phyloP scores from a whole-genome alignment of 352 stramenopile genomes.

The Phytophthora boehmeriae region DNA sequence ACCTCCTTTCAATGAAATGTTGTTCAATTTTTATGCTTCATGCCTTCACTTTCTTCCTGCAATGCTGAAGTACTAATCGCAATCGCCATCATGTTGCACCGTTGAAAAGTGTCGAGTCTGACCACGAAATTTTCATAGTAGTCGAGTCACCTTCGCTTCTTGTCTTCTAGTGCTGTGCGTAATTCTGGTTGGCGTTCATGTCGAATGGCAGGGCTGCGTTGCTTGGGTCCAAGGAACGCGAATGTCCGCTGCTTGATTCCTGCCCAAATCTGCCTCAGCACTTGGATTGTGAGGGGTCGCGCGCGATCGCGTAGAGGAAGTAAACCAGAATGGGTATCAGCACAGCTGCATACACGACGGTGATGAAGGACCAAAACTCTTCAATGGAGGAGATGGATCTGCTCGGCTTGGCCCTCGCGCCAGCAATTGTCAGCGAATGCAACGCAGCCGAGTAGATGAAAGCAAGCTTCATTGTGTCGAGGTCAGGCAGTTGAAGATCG shows the following conservation, averaged over 20 bases:
- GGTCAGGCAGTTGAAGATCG: neutral
- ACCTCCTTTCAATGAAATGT: no score
- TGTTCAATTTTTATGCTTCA: no score
- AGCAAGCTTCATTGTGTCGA: neutral
- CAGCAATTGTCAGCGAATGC: conserved; percentile 8
- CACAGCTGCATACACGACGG: conserved; percentile 28
- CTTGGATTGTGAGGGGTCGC: conserved; percentile 23
- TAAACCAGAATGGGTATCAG: conserved; percentile 23
- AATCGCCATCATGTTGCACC: no score
- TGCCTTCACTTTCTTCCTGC: no score
- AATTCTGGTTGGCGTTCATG: conserved; percentile 12
- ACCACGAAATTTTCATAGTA: no score
- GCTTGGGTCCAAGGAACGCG: conserved; percentile 24
- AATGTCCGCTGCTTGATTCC: conserved; percentile 23
- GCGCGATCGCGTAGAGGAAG: conserved; percentile 22
- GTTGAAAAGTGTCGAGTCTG: no score
- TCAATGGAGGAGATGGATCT: conserved; percentile 29
- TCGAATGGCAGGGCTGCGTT: conserved; percentile 21
- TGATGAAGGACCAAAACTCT: conserved; percentile 28
- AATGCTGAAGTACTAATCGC: no score
- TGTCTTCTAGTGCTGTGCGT: conserved; percentile 6
- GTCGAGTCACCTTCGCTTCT: conserved; percentile 17
- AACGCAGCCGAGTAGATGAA: neutral
- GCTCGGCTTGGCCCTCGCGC: conserved; percentile 17
- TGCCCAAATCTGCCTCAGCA: conserved; percentile 18